Percentiles rank a stretch among this genome's conserved stretches.
Conservation (phyloP, 1,284 basidiomycete species). For the Cryptococcus wingfieldii region DNA sequence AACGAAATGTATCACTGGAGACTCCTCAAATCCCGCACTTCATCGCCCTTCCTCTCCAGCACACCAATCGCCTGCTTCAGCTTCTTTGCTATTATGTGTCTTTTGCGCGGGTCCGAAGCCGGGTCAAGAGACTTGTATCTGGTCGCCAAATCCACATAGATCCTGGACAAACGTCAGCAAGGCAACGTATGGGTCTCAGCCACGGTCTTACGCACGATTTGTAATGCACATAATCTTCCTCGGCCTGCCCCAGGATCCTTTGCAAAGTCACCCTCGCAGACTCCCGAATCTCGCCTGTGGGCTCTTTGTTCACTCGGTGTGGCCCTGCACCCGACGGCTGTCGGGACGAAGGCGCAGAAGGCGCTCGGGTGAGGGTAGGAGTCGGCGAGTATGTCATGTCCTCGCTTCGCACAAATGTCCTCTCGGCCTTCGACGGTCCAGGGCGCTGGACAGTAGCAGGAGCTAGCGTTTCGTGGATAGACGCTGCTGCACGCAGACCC, state of each 20-base stretch:
- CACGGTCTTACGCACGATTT: slow-evolving; percentile 60
- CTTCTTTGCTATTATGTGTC: slow-evolving; percentile 76
- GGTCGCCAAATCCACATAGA: slow-evolving; percentile 80
- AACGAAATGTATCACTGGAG: background rate
- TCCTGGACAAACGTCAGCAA: slow-evolving; percentile 52
- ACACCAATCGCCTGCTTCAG: slow-evolving; percentile 82
- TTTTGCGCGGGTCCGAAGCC: slow-evolving; percentile 67
- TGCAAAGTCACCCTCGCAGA: slow-evolving; percentile 28
- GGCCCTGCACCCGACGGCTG: too few species aligned
- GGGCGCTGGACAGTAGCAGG: slow-evolving; percentile 17
- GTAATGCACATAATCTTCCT: slow-evolving; percentile 85
- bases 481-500: slow-evolving; percentile 35
- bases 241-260: slow-evolving; percentile 72
- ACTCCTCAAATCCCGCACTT: slow-evolving; percentile 64
- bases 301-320: too few species aligned
- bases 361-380: background rate
- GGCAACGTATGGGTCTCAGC: background rate
- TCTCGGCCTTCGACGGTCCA: background rate
- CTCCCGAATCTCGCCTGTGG: too few species aligned
- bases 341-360: background rate
- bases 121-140: slow-evolving; percentile 85
- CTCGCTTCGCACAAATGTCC: background rate
- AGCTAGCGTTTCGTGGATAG: slow-evolving; percentile 16
- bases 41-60: slow-evolving; percentile 84
- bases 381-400: background rate